Conservation (phyloP, 352 stramenopile species). For the Phytophthora parvispora region DNA sequence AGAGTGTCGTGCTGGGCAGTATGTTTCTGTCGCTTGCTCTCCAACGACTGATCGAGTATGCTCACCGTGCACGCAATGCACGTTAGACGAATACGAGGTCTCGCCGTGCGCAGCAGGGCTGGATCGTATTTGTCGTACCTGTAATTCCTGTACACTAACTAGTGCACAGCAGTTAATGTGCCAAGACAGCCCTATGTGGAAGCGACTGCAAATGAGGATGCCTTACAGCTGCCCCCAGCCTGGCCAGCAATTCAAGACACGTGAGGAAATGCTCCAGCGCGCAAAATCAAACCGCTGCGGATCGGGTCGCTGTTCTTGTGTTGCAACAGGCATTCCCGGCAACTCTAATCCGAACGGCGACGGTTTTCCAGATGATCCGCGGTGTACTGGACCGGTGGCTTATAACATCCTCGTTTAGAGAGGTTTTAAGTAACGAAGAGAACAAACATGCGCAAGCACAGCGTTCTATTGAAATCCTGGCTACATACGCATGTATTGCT, state of each 20-base stretch:
- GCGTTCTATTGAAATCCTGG: conserved; percentile 4
- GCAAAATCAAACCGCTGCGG: conserved; percentile 81
- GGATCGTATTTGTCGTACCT: conserved; percentile 77
- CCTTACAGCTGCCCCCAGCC: conserved; percentile 77
- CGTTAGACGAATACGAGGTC: conserved; percentile 76
- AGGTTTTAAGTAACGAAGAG: no score
- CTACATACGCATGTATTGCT: not conserved
- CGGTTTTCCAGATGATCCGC: conserved; percentile 71
- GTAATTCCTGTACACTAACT: conserved; percentile 78
- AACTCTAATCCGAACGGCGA: conserved; percentile 83
- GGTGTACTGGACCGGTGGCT: conserved; percentile 66
- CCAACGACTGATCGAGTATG: conserved; percentile 72
- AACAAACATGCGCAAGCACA: no score
- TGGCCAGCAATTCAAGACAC: conserved; percentile 63
- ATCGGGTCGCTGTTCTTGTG: conserved; percentile 77
- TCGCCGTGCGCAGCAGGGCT: conserved; percentile 59
- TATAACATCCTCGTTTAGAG: conserved; percentile 74
- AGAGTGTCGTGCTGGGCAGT: conserved; percentile 70
- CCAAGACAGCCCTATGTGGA: conserved; percentile 66
- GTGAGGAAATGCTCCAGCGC: conserved; percentile 68
- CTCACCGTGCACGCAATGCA: conserved; percentile 68
- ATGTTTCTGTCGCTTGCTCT: conserved; percentile 50
- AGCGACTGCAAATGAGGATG: conserved; percentile 63
- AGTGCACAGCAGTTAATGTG: conserved; percentile 66
- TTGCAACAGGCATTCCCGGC: conserved; percentile 59